These are phyloP conservation scores for Ceratopteris richardii DNA, from an alignment of 75 land plant genomes.

Conservation along the genomic window DNA sequence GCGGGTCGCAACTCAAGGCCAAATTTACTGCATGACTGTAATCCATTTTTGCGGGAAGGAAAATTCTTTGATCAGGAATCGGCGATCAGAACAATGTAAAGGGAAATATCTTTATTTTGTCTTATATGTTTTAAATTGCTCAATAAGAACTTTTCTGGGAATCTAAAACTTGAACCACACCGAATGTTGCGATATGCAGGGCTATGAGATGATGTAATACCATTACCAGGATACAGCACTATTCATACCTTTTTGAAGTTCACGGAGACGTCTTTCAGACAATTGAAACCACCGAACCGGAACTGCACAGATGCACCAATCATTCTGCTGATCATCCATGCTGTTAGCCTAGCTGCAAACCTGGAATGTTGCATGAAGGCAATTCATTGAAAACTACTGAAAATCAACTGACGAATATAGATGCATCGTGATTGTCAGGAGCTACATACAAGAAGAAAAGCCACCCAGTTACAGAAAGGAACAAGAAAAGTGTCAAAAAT, in stretches of 20 bases:
- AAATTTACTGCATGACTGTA: too few species aligned
- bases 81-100: too few species aligned
- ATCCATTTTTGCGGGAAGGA: too few species aligned
- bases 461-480: slow-evolving; percentile 53
- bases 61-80: too few species aligned
- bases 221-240: too few species aligned
- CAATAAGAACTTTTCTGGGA: too few species aligned
- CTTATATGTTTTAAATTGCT: too few species aligned
- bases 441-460: slow-evolving; percentile 57
- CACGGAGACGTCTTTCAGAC: slow-evolving; percentile 62
- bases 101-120: too few species aligned
- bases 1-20: too few species aligned
- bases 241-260: slow-evolving; percentile 67
- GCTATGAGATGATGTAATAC: too few species aligned
- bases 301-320: slow-evolving; percentile 68
- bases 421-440: background rate
- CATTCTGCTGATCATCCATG: slow-evolving; percentile 65
- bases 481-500: slow-evolving; percentile 52
- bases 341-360: slow-evolving; percentile 63
- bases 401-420: background rate
- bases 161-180: too few species aligned
- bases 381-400: background rate
- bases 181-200: too few species aligned
- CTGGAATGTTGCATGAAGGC: slow-evolving; percentile 23
- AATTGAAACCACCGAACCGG: slow-evolving; percentile 78